Evolutionary conservation across 1,139 yeast species (phyloP), one percentile per base, ranked within the genome.

Genomic region (Debaryomyces psychrophilus): DNA sequence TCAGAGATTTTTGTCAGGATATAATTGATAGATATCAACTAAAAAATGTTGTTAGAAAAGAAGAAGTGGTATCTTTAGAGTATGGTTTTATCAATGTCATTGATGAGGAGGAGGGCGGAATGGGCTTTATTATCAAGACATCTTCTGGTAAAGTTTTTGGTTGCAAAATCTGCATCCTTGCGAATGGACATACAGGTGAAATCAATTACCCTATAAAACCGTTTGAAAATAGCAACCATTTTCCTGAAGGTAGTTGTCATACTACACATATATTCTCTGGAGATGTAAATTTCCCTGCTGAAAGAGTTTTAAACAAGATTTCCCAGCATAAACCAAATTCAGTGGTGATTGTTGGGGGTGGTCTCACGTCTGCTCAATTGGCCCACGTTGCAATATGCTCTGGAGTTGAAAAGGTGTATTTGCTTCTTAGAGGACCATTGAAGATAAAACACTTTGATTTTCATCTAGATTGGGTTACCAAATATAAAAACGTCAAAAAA

Each of bases 401-500:
- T 6, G 73, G 73, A 0, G 60, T 74, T 9, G 51, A 54, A 4
- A 63, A 65, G 20, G 70, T 74, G 0, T 64, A 66, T 37, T 61
- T 74, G 8, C 47, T 76, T 11, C 55, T 72, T 17, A 61, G 81
- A 44, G 76, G 79, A 0, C 64, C 68, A 3, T 50, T 75, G 38
- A 76, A 74, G 50, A 68, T 76, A 40, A 76, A 76, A 54, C 81
- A 76, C 51, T 76, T 76, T 57, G 81, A 76, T 50, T 76, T 76
- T 54, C 79, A 75, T 51, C 59, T 76, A 40, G 81, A 76, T 49
- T 76, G 81, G 81, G 80, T 76, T n/a, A 72, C 81, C 15, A 76
- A 76, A 51, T 76, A 74, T 53, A 70, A 70, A 50, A 72, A 71
- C 45, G 71, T 71, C 25, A 71, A 70, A 50, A 71, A 71, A 47